Base-by-base conservation (phyloP, 805 yeast species). In the Saccharomycopsis oosterbeekiorum region DNA sequence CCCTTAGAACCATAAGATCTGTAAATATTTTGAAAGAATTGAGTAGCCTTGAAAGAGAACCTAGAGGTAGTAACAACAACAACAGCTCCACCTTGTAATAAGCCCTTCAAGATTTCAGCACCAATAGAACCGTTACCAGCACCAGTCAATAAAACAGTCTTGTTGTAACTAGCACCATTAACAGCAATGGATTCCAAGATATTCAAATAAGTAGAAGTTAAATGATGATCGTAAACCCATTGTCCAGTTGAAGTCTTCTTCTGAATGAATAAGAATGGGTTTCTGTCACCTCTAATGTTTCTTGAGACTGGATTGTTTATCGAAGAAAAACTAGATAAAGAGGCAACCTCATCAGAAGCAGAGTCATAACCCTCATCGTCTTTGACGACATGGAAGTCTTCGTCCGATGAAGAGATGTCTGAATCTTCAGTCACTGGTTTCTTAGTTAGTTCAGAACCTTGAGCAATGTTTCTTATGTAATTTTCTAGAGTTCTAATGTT, bases 41-140 rank as follows among this genome's bases (percentile, higher is more conserved):
- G 98, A 60, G 98, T 92, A 57, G 90, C 96, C 74, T 86, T 83
- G 79, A 89, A 89, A 65, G 96, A 88, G 82, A 88, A 94, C 75
- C 97, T 84, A 34, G 97, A 91, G 59, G 99, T 94, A 56, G 99
- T 94, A 61, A 93, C 97, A 71, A 94, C 79, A 68, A 92, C 97
- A 75, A 88, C 89, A 56, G 99, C 98, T 80, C 99, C 99, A 77
- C 99, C 99, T 71, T 93, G 85, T 61, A 94, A 80, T 72, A 94
- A 80, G 67, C 99, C 99, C 78, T 89, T 96, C 72, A 94, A 80
- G 68, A 94, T 83, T 76, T 94, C 97, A 64, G 97, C 97, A 78
- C 98, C 99, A 71, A 94, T 94, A 58, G 99, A 94, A 60, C 98
- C 99, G 57, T 89, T 92, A 80, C 99, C 99, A 58, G 98, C 98